Percentiles rank a stretch among this genome's conserved stretches.
Evolutionary conservation across 208 protist genomes (phyloP).

Genomic region (Porcisia hertigi): DNA sequence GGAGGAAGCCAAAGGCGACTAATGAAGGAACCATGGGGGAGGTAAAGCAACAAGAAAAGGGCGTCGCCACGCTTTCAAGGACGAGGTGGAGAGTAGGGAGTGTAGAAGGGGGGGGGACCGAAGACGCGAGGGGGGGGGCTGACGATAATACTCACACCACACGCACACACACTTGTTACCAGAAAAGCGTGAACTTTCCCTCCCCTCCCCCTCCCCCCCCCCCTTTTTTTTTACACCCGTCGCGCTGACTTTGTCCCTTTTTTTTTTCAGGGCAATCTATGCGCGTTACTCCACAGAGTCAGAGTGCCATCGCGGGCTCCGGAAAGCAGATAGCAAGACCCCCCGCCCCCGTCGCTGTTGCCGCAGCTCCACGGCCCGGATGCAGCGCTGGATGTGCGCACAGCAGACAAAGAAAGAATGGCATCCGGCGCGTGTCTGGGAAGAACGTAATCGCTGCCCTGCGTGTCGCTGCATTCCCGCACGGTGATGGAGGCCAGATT

Average conservation of each 20-base stretch:
- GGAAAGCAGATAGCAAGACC: slow-evolving; percentile 40
- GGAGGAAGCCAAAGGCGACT: not conserved
- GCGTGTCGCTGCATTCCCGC: not conserved
- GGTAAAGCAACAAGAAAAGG: not conserved
- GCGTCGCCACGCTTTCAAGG: too few species aligned
- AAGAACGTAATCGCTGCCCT: slow-evolving; percentile 3
- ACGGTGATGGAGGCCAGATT: slow-evolving; percentile 9
- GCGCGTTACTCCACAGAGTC: slow-evolving; percentile 58
- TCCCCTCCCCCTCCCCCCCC: not conserved
- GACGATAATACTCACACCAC: not conserved
- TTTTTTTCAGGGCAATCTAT: not conserved
- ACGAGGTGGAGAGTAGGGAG: not conserved
- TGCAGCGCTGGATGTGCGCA: slow-evolving; percentile 4
- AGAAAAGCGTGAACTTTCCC: not conserved
- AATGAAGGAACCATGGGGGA: not conserved
- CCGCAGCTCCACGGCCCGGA: not conserved
- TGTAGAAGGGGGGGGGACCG: not conserved
- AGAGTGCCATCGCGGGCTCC: slow-evolving; percentile 62
- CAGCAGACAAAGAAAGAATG: slow-evolving; percentile 51
- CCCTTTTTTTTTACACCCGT: too few species aligned
- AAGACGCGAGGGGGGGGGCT: not conserved
- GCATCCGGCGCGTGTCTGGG: slow-evolving; percentile 60
- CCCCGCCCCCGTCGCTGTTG: not conserved
- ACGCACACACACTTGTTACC: not conserved
- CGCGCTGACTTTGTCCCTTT: not conserved